Conservation (phyloP, 1,139 yeast species). For the Debaryomyces singareniensis region DNA sequence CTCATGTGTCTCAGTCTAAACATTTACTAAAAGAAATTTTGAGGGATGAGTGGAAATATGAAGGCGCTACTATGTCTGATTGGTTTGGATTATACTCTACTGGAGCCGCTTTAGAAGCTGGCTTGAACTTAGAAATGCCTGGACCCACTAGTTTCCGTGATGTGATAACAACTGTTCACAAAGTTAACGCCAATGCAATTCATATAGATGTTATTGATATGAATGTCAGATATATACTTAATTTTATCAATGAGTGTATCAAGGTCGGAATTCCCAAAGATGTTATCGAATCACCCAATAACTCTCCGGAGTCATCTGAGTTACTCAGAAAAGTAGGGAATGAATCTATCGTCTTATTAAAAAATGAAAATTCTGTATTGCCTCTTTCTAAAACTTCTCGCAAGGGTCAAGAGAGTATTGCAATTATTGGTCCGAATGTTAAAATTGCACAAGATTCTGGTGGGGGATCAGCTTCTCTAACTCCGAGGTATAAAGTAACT, state of each 20-base stretch:
- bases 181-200: conserved; percentile 19
- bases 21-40: conserved; percentile 48
- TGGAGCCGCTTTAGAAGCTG: conserved; percentile 50
- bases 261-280: conserved; percentile 27
- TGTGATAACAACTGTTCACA: conserved; percentile 22
- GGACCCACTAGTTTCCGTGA: conserved; percentile 50
- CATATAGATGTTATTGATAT: conserved; percentile 27
- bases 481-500: conserved; percentile 47
- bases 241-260: conserved; percentile 33
- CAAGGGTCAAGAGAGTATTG: conserved; percentile 16
- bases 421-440: conserved; percentile 35
- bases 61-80: conserved; percentile 61
- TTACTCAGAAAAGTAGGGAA: conserved; percentile 39
- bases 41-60: conserved; percentile 60
- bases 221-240: conserved; percentile 38
- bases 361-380: conserved; percentile 36
- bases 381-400: conserved; percentile 27
- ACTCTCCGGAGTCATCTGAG: conserved; percentile 24
- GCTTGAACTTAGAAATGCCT: conserved; percentile 66
- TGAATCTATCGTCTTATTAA: conserved; percentile 47
- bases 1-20: conserved; percentile 58
- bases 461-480: conserved; percentile 50
- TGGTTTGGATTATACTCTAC: conserved; percentile 64
- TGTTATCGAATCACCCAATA: too few relatives aligned
- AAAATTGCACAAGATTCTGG: conserved; percentile 29